Conservation (phyloP, 1,284 basidiomycete genomes). For the Dichomitus squalens region DNA sequence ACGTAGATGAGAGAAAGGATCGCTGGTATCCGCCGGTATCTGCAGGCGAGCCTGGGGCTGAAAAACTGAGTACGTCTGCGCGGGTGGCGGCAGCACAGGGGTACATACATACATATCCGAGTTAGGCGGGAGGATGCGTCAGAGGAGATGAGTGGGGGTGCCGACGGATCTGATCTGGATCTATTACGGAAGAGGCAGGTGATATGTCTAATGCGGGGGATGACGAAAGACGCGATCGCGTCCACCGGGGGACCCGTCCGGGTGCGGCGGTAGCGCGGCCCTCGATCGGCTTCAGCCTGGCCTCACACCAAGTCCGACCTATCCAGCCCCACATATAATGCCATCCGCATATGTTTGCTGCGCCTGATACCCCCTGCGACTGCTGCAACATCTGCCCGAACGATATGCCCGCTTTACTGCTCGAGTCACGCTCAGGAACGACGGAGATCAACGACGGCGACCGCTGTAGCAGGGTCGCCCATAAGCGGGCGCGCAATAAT, state of each 20-base stretch:
- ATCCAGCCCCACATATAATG: constrained; percentile 5
- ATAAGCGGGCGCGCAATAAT: constrained; percentile 22
- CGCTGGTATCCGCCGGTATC: too few relatives aligned
- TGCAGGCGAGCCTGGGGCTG: too few relatives aligned
- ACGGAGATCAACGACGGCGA: constrained; percentile 15
- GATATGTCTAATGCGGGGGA: constrained; percentile 6
- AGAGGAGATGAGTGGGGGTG: too few relatives aligned
- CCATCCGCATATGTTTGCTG: not conserved
- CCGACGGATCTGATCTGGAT: constrained; percentile 25
- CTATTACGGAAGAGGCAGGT: constrained; percentile 6
- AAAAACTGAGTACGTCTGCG: too few relatives aligned
- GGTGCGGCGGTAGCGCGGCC: constrained; percentile 23
- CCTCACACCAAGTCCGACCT: not conserved
- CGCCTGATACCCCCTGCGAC: not conserved
- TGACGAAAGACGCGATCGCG: constrained; percentile 11
- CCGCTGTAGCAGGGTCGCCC: constrained; percentile 15
- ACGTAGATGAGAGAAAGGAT: too few relatives aligned
- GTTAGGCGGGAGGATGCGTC: too few relatives aligned
- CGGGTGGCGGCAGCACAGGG: too few relatives aligned
- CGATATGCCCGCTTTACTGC: constrained; percentile 20
- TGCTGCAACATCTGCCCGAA: not conserved
- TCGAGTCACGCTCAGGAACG: constrained; percentile 18
- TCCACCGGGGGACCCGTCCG: not conserved
- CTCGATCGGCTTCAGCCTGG: not conserved
- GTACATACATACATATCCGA: too few relatives aligned